Evolutionary conservation across 2,329 filamentous ascomycete species (phyloP).

Genomic region (Chrysoporthe cubensis): DNA sequence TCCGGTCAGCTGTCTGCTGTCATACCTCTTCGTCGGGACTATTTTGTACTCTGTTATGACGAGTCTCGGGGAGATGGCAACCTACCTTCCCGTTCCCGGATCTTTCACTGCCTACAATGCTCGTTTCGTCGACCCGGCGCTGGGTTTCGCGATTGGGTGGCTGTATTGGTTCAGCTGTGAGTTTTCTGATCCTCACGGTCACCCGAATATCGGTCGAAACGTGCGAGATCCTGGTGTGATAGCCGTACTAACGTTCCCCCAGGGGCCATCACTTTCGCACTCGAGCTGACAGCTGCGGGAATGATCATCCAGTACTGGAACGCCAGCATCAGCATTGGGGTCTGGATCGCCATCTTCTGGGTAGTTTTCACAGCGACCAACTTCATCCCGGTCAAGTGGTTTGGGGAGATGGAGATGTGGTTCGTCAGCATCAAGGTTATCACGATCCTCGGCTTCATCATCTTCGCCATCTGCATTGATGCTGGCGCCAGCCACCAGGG

Average conservation of each 20-base stretch:
- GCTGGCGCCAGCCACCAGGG: constrained; percentile 47
- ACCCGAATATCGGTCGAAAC: neutral
- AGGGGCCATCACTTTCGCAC: constrained; percentile 12
- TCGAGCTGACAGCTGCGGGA: constrained; percentile 10
- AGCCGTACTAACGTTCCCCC: neutral
- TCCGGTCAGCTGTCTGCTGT: constrained; percentile 61
- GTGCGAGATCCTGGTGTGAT: neutral
- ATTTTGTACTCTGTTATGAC: constrained; percentile 79
- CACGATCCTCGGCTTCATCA: constrained; percentile 47
- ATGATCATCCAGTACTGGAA: constrained; percentile 13
- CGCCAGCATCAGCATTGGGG: constrained; percentile 16
- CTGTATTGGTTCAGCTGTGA: constrained; percentile 78
- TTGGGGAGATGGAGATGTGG: constrained; percentile 26
- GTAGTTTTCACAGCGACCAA: constrained; percentile 30
- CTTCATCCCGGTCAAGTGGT: constrained; percentile 28
- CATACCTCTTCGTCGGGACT: constrained; percentile 60
- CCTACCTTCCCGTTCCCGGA: constrained; percentile 53
- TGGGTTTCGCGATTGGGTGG: constrained; percentile 81
- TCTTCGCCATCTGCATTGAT: constrained; percentile 64
- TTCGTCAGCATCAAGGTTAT: constrained; percentile 28
- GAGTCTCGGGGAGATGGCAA: constrained; percentile 60
- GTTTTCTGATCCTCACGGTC: constrained; percentile 13
- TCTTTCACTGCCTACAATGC: constrained; percentile 62
- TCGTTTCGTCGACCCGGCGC: constrained; percentile 72
- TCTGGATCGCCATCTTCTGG: constrained; percentile 31